Evolutionary conservation across 148 eudicot species (phyloP).

Genomic region (Silene uniflora): DNA sequence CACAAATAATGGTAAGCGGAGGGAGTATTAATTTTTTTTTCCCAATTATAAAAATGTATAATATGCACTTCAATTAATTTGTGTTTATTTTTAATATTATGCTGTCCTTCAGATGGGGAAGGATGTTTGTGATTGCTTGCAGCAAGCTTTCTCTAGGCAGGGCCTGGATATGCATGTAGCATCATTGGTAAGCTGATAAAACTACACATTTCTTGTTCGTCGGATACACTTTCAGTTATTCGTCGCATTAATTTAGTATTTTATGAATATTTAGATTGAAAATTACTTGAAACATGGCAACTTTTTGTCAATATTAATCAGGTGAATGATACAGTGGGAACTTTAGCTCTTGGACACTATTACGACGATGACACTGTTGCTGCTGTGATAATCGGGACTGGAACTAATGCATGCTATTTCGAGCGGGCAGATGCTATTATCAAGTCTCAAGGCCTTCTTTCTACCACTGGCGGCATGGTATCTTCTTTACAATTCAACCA

Average conservation of each 20-base stretch:
- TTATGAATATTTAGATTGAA: background rate
- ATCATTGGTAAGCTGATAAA: constrained; percentile 49
- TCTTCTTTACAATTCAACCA: background rate
- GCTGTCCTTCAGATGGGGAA: constrained; percentile 52
- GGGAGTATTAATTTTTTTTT: too few species aligned
- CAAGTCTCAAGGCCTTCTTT: constrained; percentile 78
- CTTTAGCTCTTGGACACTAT: constrained; percentile 81
- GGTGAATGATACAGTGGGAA: constrained; percentile 60
- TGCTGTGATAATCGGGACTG: constrained; percentile 86
- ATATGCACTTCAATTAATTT: too few species aligned
- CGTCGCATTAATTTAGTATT: too few species aligned
- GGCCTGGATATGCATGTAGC: constrained; percentile 70
- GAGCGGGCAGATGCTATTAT: constrained; percentile 93
- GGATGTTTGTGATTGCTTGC: constrained; percentile 68
- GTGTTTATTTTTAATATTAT: background rate
- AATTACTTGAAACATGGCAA: too few species aligned
- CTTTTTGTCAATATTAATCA: constrained; percentile 22
- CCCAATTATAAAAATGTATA: too few species aligned
- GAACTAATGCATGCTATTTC: constrained; percentile 90
- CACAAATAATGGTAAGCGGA: too few species aligned
- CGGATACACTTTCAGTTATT: too few species aligned
- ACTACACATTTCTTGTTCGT: background rate
- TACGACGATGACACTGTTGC: constrained; percentile 92
- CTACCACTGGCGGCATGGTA: constrained; percentile 90
- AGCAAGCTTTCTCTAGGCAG: constrained; percentile 53